phyloP scores from a whole-genome alignment of 208 protist genomes.

The Acanthamoeba lenticulata region DNA sequence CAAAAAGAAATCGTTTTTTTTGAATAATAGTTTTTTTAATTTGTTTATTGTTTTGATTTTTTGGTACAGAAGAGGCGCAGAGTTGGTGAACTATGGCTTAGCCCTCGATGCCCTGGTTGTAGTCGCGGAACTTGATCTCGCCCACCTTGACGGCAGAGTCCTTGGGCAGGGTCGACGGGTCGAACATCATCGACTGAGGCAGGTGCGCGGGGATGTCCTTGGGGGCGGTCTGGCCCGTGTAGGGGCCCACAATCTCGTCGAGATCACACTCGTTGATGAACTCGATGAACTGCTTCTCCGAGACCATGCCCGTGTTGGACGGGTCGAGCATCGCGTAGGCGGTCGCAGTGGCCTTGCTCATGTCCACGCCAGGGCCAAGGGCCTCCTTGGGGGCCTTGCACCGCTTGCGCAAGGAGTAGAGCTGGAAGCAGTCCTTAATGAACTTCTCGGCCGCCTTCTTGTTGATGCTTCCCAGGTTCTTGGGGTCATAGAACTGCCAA shows the following conservation, averaged over 20 bases:
- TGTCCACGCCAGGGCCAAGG: constrained; percentile 30
- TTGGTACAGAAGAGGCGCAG: neutral
- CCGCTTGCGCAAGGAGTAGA: constrained; percentile 51
- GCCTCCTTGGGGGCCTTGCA: constrained; percentile 51
- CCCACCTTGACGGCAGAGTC: constrained; percentile 33
- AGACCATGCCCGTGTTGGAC: constrained; percentile 9
- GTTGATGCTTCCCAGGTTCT: constrained; percentile 57
- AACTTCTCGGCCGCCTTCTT: constrained; percentile 63
- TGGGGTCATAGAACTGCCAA: constrained; percentile 43
- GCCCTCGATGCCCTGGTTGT: constrained; percentile 37
- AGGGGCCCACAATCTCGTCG: constrained; percentile 50
- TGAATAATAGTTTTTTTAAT: too few relatives aligned
- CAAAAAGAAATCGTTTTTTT: too few relatives aligned
- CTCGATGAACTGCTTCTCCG: constrained; percentile 13
- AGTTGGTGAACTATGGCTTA: neutral
- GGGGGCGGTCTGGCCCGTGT: constrained; percentile 32
- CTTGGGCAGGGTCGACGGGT: constrained; percentile 62
- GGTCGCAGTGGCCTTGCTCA: neutral
- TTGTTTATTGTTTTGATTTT: too few relatives aligned
- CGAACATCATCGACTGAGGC: constrained; percentile 60
- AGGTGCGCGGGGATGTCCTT: constrained; percentile 16
- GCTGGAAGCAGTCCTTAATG: constrained; percentile 64
- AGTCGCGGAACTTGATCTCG: constrained; percentile 65
- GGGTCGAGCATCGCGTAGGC: constrained; percentile 14
- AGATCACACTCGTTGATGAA: constrained; percentile 65